phyloP scores from a whole-genome alignment of 2,329 filamentous ascomycete species.

The Ustulina deusta region DNA sequence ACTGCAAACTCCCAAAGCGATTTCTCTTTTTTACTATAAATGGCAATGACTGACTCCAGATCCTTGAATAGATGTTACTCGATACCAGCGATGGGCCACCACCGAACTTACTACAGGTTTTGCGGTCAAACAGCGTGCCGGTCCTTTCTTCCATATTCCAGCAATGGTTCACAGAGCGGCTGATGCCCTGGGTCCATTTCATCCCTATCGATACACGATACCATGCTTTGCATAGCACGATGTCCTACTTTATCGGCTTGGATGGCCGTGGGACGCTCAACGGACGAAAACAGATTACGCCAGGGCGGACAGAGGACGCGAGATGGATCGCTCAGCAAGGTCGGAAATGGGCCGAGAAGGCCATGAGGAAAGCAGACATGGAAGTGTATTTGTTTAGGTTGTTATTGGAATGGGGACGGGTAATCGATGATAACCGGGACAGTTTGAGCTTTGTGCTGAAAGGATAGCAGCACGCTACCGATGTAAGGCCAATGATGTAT shows the following conservation, averaged over 20 bases:
- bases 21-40: too few relatives aligned
- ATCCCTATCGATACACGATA: slow-evolving; percentile 80
- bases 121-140: slow-evolving; percentile 75
- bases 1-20: too few relatives aligned
- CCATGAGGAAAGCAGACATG: slow-evolving; percentile 78
- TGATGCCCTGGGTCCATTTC: slow-evolving; percentile 83
- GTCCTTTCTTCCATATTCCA: slow-evolving; percentile 79
- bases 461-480: neutral
- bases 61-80: too few relatives aligned
- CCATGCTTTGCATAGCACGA: slow-evolving; percentile 77
- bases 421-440: slow-evolving; percentile 72
- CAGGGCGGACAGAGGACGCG: slow-evolving; percentile 64
- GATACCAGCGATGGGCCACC: slow-evolving; percentile 78
- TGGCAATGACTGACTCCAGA: too few relatives aligned
- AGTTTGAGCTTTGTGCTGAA: slow-evolving; percentile 55
- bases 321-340: slow-evolving; percentile 75
- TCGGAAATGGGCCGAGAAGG: slow-evolving; percentile 71
- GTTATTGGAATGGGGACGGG: slow-evolving; percentile 79
- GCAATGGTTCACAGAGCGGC: slow-evolving; percentile 81
- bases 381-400: slow-evolving; percentile 84
- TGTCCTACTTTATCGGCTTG: slow-evolving; percentile 79
- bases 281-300: slow-evolving; percentile 61
- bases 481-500: neutral
- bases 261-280: slow-evolving; percentile 58
- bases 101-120: slow-evolving; percentile 67